Evolutionary conservation across 371 early-diverging fungal species (phyloP), one percentile per base, ranked within the genome.

Genomic region (Apophysomyces ossiformis): DNA sequence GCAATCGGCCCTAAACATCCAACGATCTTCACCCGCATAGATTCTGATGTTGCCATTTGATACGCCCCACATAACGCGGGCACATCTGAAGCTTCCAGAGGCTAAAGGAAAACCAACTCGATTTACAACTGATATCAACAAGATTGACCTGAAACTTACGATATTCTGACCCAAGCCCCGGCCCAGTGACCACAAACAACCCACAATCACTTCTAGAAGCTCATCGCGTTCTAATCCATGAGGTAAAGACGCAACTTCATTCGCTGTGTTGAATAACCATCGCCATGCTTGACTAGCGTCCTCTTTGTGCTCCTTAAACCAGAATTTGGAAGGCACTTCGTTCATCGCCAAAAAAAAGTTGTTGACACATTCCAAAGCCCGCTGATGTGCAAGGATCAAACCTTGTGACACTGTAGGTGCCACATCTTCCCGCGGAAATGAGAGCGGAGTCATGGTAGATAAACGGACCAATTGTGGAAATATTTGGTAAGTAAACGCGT

Each of bases 1-100:
- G 91, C 94, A 70, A 95, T 85, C 12, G 87, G 78, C 26, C 93
- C 90, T 41, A 96, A 81, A 43, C 88, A 85, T 16, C 91, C 92
- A 36, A 94, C 84, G 41, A 84, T 75, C 72, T 93, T 94, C 45
- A 90, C 89, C 15, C 78, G 80, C 85, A 88, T 82, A 50, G 82
- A 79, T 37, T 83, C 86, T 5, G 70, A 78, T 4, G 77, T 37
- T 8, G 81, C 69, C 35, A 78, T 74, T 36, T 69, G 66, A 58
- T 80, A 84, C 7, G 85, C 79, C 15, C 83, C 86, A 69, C 79
- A 83, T 63, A 88, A 64, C 1, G 81, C 75, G 4, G 80, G 72
- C 21, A 85, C 74, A 68, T 88, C 83, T 32, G 75, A 70, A 4
- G 77, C 70, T 18, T 72, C 75, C 68, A 84, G 66, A 12, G 83